A percentile compares a stretch with the other conserved stretches of the same genome.
Evolutionary conservation across 495 filamentous ascomycete genomes (phyloP).

Genomic region (Halenospora varia): DNA sequence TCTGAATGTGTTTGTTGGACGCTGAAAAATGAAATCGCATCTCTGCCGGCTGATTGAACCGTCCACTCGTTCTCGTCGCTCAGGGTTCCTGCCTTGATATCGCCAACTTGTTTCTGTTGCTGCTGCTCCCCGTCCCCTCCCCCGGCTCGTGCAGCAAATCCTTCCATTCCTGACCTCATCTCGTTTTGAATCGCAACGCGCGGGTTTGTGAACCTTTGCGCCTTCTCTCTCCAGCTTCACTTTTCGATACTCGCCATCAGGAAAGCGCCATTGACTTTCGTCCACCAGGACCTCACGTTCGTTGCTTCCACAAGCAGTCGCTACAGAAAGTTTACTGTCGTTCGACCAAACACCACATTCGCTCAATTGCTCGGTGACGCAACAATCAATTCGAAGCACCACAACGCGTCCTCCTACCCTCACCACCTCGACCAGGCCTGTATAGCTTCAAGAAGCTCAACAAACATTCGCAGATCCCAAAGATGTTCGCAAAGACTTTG

Average conservation of each 20-base stretch:
- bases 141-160: not conserved
- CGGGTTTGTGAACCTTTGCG: too few relatives aligned
- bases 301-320: constrained; percentile 8
- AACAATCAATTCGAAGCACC: not conserved
- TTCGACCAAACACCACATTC: constrained; percentile 5
- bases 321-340: constrained; percentile 1
- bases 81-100: not conserved
- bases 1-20: not conserved
- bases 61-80: not conserved
- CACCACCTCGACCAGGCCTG: not conserved
- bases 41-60: not conserved
- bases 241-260: not conserved
- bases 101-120: not conserved
- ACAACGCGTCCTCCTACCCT: not conserved
- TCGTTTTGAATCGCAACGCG: not conserved
- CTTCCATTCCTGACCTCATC: not conserved
- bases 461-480: constrained; percentile 4
- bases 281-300: constrained; percentile 1
- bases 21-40: not conserved
- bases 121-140: too few relatives aligned
- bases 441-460: not conserved
- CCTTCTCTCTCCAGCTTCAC: too few relatives aligned
- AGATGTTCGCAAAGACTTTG: constrained; percentile 18
- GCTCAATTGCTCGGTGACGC: constrained; percentile 6
- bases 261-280: not conserved